These are phyloP conservation scores for Schwanniomyces sp. DNA, from an alignment of 805 yeast species.

Conservation along the genomic window DNA sequence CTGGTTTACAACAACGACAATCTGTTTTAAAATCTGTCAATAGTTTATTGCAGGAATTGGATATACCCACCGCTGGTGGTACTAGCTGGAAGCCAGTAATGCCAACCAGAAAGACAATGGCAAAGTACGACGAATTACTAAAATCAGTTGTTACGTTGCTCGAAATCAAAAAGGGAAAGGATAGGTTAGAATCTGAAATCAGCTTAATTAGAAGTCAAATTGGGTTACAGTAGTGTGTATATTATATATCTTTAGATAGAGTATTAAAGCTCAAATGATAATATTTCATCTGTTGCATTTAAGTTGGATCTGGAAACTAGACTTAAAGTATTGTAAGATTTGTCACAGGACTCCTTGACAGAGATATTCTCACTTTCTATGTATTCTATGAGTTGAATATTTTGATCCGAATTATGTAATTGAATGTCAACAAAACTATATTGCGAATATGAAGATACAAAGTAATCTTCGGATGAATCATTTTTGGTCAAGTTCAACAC, in stretches of 20 bases:
- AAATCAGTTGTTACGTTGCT: constrained; percentile 68
- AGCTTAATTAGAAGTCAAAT: constrained; percentile 42
- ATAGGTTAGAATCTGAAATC: constrained; percentile 80
- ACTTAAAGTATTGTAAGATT: background rate
- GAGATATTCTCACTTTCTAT: background rate
- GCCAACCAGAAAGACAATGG: constrained; percentile 79
- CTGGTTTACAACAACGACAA: constrained; percentile 55
- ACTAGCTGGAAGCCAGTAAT: constrained; percentile 70
- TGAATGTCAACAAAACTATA: constrained; percentile 6
- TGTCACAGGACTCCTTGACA: background rate
- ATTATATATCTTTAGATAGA: constrained; percentile 3
- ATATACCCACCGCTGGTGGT: constrained; percentile 59
- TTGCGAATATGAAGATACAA: constrained; percentile 3
- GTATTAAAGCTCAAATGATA: constrained; percentile 4
- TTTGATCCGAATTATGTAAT: constrained; percentile 2
- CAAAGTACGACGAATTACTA: constrained; percentile 72
- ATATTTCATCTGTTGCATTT: background rate
- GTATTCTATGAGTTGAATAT: background rate
- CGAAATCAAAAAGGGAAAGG: constrained; percentile 84
- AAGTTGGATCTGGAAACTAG: background rate
- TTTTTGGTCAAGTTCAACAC: background rate
- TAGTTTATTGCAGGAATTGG: constrained; percentile 72
- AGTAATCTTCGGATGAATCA: background rate
- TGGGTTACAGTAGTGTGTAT: constrained; percentile 20
- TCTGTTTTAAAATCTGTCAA: constrained; percentile 75